These are phyloP conservation scores for Fusarium heterosporum DNA, from an alignment of 2,329 filamentous ascomycete species.

Conservation along the genomic window DNA sequence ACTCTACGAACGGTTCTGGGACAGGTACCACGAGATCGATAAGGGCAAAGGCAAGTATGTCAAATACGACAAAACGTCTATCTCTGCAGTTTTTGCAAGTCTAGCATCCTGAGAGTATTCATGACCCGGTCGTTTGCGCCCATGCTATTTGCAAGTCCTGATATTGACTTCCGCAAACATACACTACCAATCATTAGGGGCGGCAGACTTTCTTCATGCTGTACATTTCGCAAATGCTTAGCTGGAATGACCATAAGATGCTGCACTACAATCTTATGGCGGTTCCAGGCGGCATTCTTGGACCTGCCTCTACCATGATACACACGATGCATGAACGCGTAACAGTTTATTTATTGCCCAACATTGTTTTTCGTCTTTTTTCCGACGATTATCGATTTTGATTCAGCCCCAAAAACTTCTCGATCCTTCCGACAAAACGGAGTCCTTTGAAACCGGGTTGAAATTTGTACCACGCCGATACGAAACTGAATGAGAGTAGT, in stretches of 20 bases:
- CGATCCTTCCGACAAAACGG: neutral
- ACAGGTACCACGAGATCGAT: constrained; percentile 96
- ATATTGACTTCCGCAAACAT: neutral
- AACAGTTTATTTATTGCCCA: constrained; percentile 16
- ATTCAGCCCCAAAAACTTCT: neutral
- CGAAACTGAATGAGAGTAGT: neutral
- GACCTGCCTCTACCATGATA: neutral
- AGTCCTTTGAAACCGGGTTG: neutral
- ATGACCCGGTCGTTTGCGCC: too few relatives aligned
- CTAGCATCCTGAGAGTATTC: constrained; percentile 52
- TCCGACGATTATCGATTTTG: neutral
- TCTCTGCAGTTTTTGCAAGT: constrained; percentile 73
- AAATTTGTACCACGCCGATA: neutral
- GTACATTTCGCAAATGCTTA: neutral
- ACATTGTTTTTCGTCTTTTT: neutral
- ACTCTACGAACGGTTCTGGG: constrained; percentile 94
- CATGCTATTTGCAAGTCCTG: neutral
- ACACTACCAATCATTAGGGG: neutral
- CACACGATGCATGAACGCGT: neutral
- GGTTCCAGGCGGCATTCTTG: neutral
- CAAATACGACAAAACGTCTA: constrained; percentile 90
- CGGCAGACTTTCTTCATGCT: too few relatives aligned
- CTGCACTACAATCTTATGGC: neutral
- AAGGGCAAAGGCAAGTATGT: constrained; percentile 98
- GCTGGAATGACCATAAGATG: neutral